Conservation (phyloP, 208 protist genomes). For the Phytomonas sp. region DNA sequence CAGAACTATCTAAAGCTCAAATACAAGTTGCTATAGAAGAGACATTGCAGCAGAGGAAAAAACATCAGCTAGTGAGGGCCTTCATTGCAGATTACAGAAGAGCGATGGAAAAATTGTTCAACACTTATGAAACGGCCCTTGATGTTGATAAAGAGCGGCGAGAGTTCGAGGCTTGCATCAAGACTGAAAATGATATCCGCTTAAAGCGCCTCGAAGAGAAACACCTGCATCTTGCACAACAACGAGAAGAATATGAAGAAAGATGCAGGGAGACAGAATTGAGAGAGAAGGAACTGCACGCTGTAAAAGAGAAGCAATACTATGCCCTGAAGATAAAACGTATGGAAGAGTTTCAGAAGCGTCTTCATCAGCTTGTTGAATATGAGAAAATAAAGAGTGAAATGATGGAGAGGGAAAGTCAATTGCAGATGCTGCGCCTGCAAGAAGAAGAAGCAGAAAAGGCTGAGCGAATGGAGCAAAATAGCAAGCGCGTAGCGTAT, state of each 20-base stretch:
- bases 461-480: slow-evolving; percentile 27
- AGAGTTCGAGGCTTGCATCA: slow-evolving; percentile 16
- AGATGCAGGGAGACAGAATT: slow-evolving; percentile 8
- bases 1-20: slow-evolving; percentile 9
- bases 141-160: slow-evolving; percentile 14
- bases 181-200: slow-evolving; percentile 21
- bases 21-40: slow-evolving; percentile 20
- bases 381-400: slow-evolving; percentile 30
- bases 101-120: slow-evolving; percentile 10
- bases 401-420: slow-evolving; percentile 37
- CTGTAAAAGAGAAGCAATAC: slow-evolving; percentile 12
- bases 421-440: slow-evolving; percentile 20
- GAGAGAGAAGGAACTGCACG: slow-evolving; percentile 5
- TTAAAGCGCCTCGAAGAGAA: slow-evolving; percentile 17
- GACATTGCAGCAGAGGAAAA: slow-evolving; percentile 11
- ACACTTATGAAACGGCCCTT: slow-evolving; percentile 30
- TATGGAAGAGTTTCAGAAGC: slow-evolving; percentile 51
- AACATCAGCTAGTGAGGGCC: slow-evolving; percentile 12
- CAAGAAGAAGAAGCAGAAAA: slow-evolving; percentile 31
- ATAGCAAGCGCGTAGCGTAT: slow-evolving; percentile 47
- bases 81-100: slow-evolving; percentile 24
- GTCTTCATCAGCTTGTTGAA: slow-evolving; percentile 32
- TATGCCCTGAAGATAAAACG: slow-evolving; percentile 24
- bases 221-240: slow-evolving; percentile 22
- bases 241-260: slow-evolving; percentile 21